These are phyloP conservation scores for Corylus americana DNA, from an alignment of 306 rosid genomes.

Conservation along the genomic window DNA sequence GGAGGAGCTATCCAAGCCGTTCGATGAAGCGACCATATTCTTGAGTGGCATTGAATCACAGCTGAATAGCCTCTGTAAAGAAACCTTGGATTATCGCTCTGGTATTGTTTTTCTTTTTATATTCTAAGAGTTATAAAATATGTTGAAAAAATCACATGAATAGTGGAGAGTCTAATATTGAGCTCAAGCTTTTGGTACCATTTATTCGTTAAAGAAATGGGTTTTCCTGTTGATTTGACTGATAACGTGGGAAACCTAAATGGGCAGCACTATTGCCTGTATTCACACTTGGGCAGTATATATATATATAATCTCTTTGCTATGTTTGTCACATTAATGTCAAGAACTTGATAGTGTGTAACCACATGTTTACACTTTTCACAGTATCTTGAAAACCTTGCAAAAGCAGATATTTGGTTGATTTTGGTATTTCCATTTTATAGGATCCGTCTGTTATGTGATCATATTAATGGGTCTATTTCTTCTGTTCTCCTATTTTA, in stretches of 20 bases:
- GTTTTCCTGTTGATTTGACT: neutral
- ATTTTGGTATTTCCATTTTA: neutral
- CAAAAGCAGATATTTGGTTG: neutral
- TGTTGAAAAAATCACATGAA: neutral
- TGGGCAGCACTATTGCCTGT: neutral
- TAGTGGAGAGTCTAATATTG: neutral
- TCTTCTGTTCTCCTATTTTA: neutral
- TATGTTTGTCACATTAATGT: too few species aligned
- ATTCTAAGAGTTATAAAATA: neutral
- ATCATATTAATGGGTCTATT: neutral
- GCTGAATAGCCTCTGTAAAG: slow-evolving; percentile 68
- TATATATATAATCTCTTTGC: too few species aligned
- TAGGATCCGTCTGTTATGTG: neutral
- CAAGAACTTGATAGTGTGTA: too few species aligned
- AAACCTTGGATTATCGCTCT: slow-evolving; percentile 38
- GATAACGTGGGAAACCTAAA: neutral
- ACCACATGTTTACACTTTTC: too few species aligned
- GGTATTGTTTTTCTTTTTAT: slow-evolving; percentile 26
- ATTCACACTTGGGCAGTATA: too few species aligned
- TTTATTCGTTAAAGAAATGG: neutral
- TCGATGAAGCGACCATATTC: slow-evolving; percentile 69
- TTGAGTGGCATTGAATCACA: slow-evolving; percentile 60
- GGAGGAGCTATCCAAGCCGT: slow-evolving; percentile 68
- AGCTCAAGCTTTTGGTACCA: neutral
- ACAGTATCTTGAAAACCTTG: neutral